Conservation (phyloP, 2,329 filamentous ascomycete species). For the Colletotrichum lini region DNA sequence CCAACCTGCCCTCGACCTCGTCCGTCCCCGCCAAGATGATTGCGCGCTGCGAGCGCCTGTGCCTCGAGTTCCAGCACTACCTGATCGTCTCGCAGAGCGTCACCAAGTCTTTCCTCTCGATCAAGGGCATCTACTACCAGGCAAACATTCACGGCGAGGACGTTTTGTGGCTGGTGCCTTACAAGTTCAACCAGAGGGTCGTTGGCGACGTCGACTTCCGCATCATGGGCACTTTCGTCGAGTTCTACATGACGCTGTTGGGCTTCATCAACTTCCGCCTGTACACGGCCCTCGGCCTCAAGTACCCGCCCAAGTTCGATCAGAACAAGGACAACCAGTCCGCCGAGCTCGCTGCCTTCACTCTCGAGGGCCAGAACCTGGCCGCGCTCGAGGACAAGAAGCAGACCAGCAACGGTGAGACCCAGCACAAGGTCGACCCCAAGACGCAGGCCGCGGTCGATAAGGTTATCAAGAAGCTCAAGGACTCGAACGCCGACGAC, state of each 20-base stretch:
- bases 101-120: conserved; percentile 96
- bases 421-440: conserved; percentile 69
- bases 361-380: conserved; percentile 81
- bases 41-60: conserved; percentile 91
- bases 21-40: conserved; percentile 96
- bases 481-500: conserved; percentile 64
- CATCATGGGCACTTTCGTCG: conserved; percentile 99
- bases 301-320: conserved; percentile 97
- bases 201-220: conserved; percentile 96
- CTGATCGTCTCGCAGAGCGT: conserved; percentile 92
- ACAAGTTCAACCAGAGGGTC: conserved; percentile 96
- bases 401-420: conserved; percentile 65
- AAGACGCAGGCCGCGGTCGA: conserved; percentile 76
- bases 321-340: conserved; percentile 87
- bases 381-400: conserved; percentile 68
- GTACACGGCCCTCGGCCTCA: conserved; percentile 90
- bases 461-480: conserved; percentile 78
- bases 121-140: conserved; percentile 99
- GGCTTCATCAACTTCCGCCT: conserved; percentile 97
- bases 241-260: conserved; percentile 97
- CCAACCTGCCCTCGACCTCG: conserved; percentile 91
- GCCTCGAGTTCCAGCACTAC: conserved; percentile 98
- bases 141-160: conserved; percentile 97
- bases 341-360: conserved; percentile 92
- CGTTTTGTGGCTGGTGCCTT: conserved; percentile 96